Base-by-base conservation (phyloP, 805 yeast species). In the Starmera dryadoides region DNA sequence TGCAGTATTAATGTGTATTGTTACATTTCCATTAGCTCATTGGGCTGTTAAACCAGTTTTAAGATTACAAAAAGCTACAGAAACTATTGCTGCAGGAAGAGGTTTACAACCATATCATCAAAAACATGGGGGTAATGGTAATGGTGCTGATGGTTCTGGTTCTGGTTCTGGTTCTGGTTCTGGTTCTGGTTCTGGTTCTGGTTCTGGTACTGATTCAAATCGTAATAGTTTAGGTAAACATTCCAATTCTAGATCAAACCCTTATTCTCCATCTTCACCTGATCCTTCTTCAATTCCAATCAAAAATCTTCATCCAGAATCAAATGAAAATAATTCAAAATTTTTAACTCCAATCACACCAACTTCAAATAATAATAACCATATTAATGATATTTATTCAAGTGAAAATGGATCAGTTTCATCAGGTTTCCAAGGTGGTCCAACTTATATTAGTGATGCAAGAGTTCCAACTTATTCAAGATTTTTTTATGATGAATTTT, bases 21-120 rank as follows among this genome's bases (percentile, higher is more conserved):
- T 85, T n/a, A 86, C 96, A 1, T 74, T 87, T 56, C 89, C 93
- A 5, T 59, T 88, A 39, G 87, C 95, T 0, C 87, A 85, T 42
- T 83, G 79, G 68, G 87, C 89, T 28, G 89, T 87, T 6, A 62
- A 84, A 46, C 96, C 97, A 0, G 86, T 88, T 42, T 73, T 86
- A 33, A 72, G 79, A 42, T 66, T 88, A 33, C 87, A 84, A 52
- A 77, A 78, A 45, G 95, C 95, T 0, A 86, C 96, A 0, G 96
- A 86, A 54, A 44, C 55, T 1, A 66, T 69, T 6, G 58, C 70
- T 4, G 59, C 58, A 34, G 71, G 71, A 3, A 52, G 71, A 48
- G 70, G 71, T 4, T 40, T 68, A 34, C 56, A 63, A 45, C 31
- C 42, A 36, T 54, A 29, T 4, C 34, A 39, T 6, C 33, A 38